These are phyloP conservation scores for Parietichytrium sp. DNA, from an alignment of 108 stramenopile species.

Conservation along the genomic window DNA sequence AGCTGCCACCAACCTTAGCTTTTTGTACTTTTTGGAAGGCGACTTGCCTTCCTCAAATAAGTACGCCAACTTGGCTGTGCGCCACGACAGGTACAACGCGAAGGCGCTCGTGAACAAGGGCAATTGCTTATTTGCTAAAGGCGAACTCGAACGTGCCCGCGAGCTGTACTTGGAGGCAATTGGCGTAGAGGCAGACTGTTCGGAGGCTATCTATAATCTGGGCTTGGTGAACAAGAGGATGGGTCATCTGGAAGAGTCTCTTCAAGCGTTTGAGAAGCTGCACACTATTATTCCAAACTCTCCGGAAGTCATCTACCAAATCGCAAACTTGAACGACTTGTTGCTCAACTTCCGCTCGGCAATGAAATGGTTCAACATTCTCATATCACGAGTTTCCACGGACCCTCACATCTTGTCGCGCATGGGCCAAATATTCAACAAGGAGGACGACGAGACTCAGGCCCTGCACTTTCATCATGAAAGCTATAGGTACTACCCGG, in stretches of 20 bases:
- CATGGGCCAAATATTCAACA: constrained; percentile 73
- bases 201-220: constrained; percentile 81
- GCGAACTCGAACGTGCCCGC: constrained; percentile 70
- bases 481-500: constrained; percentile 77
- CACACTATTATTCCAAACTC: constrained; percentile 75
- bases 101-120: constrained; percentile 87
- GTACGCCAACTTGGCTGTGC: constrained; percentile 76
- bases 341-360: constrained; percentile 53
- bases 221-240: constrained; percentile 70
- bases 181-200: constrained; percentile 78
- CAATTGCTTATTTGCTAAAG: constrained; percentile 72
- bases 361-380: constrained; percentile 74
- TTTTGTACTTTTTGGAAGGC: constrained; percentile 81
- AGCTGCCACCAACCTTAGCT: constrained; percentile 79
- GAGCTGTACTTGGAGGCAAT: constrained; percentile 82
- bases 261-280: constrained; percentile 80
- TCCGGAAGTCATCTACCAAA: constrained; percentile 78
- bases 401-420: constrained; percentile 69
- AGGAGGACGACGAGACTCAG: constrained; percentile 65
- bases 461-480: constrained; percentile 68
- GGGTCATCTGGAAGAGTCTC: constrained; percentile 63
- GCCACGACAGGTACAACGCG: constrained; percentile 75
- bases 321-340: constrained; percentile 74
- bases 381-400: constrained; percentile 70
- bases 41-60: constrained; percentile 65